A percentile compares a stretch with the other conserved stretches of the same genome.
Evolutionary conservation across 768 basidiomycete species (phyloP).

Genomic region (Trametes cubensis): DNA sequence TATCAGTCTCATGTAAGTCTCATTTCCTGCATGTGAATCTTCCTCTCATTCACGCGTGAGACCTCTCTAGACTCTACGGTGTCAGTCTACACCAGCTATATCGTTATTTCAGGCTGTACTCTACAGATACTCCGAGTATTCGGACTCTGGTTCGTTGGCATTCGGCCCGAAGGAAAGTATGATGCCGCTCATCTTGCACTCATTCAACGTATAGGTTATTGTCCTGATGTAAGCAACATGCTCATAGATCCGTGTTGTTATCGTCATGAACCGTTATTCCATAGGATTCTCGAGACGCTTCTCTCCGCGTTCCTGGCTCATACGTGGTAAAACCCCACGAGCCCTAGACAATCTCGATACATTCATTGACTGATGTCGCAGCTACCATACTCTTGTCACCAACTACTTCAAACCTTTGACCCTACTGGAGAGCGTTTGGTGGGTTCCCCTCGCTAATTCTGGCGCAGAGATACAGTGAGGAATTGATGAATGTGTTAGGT

Average conservation of each 20-base stretch:
- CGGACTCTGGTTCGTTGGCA: background rate
- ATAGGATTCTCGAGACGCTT: background rate
- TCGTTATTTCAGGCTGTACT: background rate
- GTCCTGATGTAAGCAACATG: background rate
- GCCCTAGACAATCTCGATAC: no score
- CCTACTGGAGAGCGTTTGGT: no score
- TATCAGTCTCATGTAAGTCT: no score
- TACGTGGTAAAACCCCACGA: background rate
- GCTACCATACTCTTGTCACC: background rate
- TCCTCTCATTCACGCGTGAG: no score
- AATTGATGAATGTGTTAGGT: no score
- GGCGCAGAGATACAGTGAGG: no score
- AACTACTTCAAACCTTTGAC: background rate
- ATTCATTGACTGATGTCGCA: no score
- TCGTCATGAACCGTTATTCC: no score
- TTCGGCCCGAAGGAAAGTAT: background rate
- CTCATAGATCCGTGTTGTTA: no score
- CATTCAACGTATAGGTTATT: background rate
- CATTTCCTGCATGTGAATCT: no score
- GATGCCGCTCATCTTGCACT: background rate
- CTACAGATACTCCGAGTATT: background rate
- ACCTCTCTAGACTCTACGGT: background rate
- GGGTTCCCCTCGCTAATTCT: no score
- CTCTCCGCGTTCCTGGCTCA: background rate
- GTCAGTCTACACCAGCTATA: background rate